These are phyloP conservation scores for Ceratocystis lukuohia DNA, from an alignment of 2,329 filamentous ascomycete genomes.

Conservation along the genomic window DNA sequence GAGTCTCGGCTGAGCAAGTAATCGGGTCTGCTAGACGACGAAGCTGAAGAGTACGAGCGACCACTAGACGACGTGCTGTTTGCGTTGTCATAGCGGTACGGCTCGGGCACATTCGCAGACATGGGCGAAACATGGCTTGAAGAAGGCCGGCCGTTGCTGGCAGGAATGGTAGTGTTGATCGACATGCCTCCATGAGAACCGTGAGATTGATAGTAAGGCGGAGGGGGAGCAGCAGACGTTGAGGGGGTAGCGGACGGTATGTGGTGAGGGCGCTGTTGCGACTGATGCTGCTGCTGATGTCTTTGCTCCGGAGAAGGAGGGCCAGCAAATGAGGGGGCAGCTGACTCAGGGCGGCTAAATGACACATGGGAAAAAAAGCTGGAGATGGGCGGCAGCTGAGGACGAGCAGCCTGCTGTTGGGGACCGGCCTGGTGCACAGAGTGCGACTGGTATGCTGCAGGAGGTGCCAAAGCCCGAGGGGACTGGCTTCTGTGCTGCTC, in stretches of 20 bases:
- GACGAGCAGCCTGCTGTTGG: slow-evolving; percentile 1
- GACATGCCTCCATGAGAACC: neutral
- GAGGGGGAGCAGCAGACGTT: neutral
- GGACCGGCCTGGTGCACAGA: neutral
- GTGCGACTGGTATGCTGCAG: neutral
- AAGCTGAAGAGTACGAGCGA: neutral
- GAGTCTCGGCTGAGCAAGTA: neutral
- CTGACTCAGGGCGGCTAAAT: neutral
- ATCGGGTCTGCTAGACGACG: neutral
- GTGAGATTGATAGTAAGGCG: slow-evolving; percentile 1
- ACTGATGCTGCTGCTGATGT: neutral
- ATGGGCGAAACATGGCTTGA: slow-evolving; percentile 7
- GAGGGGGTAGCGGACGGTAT: neutral
- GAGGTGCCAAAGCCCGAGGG: neutral
- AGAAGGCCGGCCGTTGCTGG: neutral
- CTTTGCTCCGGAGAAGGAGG: neutral
- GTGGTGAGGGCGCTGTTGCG: neutral
- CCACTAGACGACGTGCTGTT: neutral
- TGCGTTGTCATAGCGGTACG: neutral
- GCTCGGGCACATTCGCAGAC: neutral
- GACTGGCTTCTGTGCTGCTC: neutral
- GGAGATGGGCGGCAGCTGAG: slow-evolving; percentile 3
- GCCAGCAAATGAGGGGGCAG: neutral
- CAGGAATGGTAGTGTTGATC: neutral
- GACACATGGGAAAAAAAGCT: neutral